Conservation (phyloP, 164 flowering plant species). For the Vitis rupestris region DNA sequence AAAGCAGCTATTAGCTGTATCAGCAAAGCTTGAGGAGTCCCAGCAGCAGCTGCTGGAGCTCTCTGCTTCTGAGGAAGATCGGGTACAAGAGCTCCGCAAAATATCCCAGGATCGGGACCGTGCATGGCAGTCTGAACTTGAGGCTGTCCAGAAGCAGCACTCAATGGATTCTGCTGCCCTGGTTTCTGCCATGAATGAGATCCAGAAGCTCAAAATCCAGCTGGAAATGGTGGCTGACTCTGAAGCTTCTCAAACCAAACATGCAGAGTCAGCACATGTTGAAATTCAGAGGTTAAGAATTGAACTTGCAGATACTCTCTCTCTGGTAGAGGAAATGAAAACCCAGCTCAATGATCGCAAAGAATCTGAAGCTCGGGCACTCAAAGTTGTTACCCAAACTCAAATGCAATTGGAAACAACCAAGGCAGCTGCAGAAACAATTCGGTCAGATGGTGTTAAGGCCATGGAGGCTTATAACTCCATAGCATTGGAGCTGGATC, state of each 20-base stretch:
- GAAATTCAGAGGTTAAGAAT: constrained; percentile 28
- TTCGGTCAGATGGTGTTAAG: constrained; percentile 22
- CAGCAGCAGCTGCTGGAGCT: constrained; percentile 60
- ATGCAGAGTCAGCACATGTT: constrained; percentile 30
- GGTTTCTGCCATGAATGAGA: constrained; percentile 40
- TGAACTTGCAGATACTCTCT: constrained; percentile 30
- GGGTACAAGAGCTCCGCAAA: constrained; percentile 53
- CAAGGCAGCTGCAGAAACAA: constrained; percentile 22
- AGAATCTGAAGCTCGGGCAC: constrained; percentile 35
- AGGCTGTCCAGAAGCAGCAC: constrained; percentile 59
- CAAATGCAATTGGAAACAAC: constrained; percentile 28
- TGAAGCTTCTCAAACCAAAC: constrained; percentile 24
- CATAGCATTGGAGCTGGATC: constrained; percentile 30
- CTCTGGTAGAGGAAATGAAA: constrained; percentile 32
- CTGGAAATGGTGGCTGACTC: constrained; percentile 26
- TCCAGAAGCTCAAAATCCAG: constrained; percentile 38
- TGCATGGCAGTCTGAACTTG: constrained; percentile 64
- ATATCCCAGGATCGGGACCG: constrained; percentile 61
- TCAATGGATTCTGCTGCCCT: constrained; percentile 41
- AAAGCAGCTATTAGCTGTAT: constrained; percentile 57
- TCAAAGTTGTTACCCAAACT: constrained; percentile 22
- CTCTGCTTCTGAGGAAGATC: constrained; percentile 50
- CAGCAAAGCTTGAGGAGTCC: constrained; percentile 60
- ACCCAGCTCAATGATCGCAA: constrained; percentile 26
- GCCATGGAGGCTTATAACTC: constrained; percentile 22